These are phyloP conservation scores for Sordaria brevicollis DNA, from an alignment of 495 filamentous ascomycete species.

Conservation along the genomic window DNA sequence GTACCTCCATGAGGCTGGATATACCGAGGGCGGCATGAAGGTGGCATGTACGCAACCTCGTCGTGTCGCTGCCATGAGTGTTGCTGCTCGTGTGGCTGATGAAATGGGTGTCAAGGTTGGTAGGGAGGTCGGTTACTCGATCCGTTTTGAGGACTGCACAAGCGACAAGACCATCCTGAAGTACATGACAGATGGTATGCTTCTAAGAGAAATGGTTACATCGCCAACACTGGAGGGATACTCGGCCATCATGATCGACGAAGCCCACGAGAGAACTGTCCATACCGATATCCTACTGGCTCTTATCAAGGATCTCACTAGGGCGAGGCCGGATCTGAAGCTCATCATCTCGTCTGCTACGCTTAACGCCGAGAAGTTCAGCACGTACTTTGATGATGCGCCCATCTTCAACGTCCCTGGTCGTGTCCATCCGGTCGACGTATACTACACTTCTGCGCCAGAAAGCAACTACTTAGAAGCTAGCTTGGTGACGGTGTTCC, in stretches of 20 bases:
- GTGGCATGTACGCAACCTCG: slow-evolving; percentile 82
- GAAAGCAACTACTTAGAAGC: slow-evolving; percentile 93
- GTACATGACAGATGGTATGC: slow-evolving; percentile 98
- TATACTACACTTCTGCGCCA: slow-evolving; percentile 84
- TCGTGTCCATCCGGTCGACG: slow-evolving; percentile 80
- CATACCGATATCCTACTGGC: slow-evolving; percentile 87
- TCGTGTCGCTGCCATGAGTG: slow-evolving; percentile 92
- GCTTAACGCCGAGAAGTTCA: slow-evolving; percentile 90
- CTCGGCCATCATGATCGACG: slow-evolving; percentile 89
- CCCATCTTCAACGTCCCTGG: slow-evolving; percentile 97
- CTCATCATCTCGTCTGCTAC: slow-evolving; percentile 91
- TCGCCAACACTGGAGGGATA: slow-evolving; percentile 83
- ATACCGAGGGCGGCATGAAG: slow-evolving; percentile 64
- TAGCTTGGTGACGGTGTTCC: slow-evolving; percentile 86
- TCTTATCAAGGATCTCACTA: slow-evolving; percentile 83
- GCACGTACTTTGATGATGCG: slow-evolving; percentile 84
- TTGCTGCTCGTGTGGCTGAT: slow-evolving; percentile 87
- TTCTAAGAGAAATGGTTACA: slow-evolving; percentile 81
- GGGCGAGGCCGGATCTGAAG: slow-evolving; percentile 79
- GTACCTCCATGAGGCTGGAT: slow-evolving; percentile 84
- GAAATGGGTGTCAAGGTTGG: slow-evolving; percentile 88
- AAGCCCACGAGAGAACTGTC: slow-evolving; percentile 90
- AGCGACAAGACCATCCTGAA: slow-evolving; percentile 89
- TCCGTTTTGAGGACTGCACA: slow-evolving; percentile 91
- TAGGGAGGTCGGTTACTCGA: slow-evolving; percentile 89